Evolutionary conservation across 2,329 filamentous ascomycete species (phyloP).

Genomic region (Zarea fungicola): DNA sequence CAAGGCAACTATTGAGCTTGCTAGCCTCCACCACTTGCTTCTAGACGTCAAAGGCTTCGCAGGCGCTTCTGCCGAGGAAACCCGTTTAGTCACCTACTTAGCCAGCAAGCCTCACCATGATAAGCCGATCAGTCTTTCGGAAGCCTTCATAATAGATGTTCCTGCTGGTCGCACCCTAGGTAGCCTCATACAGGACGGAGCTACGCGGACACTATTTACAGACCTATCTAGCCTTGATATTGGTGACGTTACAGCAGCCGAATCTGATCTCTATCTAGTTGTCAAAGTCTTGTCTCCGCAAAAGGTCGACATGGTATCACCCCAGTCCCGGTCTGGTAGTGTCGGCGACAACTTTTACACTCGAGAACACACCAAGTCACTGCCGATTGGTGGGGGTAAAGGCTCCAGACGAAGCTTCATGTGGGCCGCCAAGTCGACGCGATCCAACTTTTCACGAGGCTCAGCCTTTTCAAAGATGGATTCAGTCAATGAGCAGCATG

Average conservation of each 20-base stretch:
- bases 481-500: conserved; percentile 48
- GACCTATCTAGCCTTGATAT: conserved; percentile 76
- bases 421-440: conserved; percentile 59
- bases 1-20: conserved; percentile 59
- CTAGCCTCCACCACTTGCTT: conserved; percentile 72
- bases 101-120: conserved; percentile 65
- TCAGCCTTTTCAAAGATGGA: conserved; percentile 47
- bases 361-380: conserved; percentile 43
- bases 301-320: conserved; percentile 41
- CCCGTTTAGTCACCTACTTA: conserved; percentile 71
- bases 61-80: conserved; percentile 68
- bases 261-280: conserved; percentile 74
- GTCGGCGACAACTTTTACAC: conserved; percentile 35
- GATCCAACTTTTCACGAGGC: conserved; percentile 50
- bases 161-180: conserved; percentile 68
- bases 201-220: conserved; percentile 80
- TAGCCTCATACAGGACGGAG: conserved; percentile 57
- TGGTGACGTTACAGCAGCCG: conserved; percentile 55
- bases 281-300: conserved; percentile 67
- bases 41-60: conserved; percentile 80
- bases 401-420: conserved; percentile 60
- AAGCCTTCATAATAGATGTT: conserved; percentile 75
- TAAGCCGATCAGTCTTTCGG: conserved; percentile 64
- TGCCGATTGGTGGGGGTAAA: conserved; percentile 46
- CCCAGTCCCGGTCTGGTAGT: conserved; percentile 47